Evolutionary conservation across 768 basidiomycete species (phyloP), one percentile per base, ranked within the genome.

Genomic region (Mycena albidolilacea): DNA sequence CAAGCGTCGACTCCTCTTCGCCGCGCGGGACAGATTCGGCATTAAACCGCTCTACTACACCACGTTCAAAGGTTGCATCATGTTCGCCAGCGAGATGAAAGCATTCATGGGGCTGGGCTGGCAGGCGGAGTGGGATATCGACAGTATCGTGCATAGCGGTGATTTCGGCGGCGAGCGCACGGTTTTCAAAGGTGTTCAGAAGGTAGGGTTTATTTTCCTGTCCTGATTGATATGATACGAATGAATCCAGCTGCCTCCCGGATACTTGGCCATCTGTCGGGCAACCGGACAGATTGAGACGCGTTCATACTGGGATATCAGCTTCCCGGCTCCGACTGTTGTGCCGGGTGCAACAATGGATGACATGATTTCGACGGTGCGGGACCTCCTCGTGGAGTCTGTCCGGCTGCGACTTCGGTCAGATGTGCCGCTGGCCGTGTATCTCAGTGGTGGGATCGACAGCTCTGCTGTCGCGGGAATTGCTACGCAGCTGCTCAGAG

Each of bases 391-490:
- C 21, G 69, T 74, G 38, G 68, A 70, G 17, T 50, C 73, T n/a
- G 73, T 74, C 12, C 38, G 62, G 9, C 57, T 69, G 21, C 67
- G 73, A 10, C 44, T 74, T 12, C 73, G 73, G 5, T 64, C 73
- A 7, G 73, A 74, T n/a, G 73, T 74, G 10, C 73, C 73, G 37
- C 62, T 69, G n/a, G 73, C 67, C 2, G 52, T 74, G 8, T 74
- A 74, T 39, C 71, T 75, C 38, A 75, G 74, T 58, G 71, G 74
- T n/a, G 71, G 71, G 10, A 71, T 75, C 38, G 73, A 75, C 52
- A 71, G 70, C 52, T 64, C 73, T 21, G 43, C 70, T 9, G 70
- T 75, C 8, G 73, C 73, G 11, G 73, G 73, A 3, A 75, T 75
- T 38, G 72, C 70, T 15, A 50, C 55, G 12, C 23, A 66, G 35